Base-by-base conservation (phyloP, 495 filamentous ascomycete species). In the Lasiosphaeria hispida region DNA sequence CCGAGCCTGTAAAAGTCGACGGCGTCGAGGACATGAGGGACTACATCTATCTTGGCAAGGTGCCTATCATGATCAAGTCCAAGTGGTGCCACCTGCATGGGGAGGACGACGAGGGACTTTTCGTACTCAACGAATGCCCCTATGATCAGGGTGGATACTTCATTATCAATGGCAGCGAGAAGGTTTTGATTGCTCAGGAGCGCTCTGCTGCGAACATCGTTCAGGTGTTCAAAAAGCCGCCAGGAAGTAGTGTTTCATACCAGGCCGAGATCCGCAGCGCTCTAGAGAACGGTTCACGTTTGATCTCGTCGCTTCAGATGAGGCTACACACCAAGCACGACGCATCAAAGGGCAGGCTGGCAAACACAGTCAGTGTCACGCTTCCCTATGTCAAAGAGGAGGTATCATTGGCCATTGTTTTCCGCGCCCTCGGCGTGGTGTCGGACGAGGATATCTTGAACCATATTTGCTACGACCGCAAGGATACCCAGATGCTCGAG, bases 61-160 rank as follows among this genome's bases (percentile, higher is more conserved):
- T 99, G 55, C 94, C 94, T 0, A 90, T 97, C 63, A 99, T 99
- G 94, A 82, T 97, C 54, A 96, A 96, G 75, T 95, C 90, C 3
- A 88, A 92, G 67, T 90, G 92, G 62, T 99, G 94, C 76, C 87
- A 91, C 50, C 74, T 99, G 60, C 87, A 87, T 64, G 85, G 88
- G 56, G 80, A 92, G 63, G 81, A 80, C 49, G 92, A 97, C 58
- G 83, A 90, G 51, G 84, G 87, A 14, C 80, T 97, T 1, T 96
- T 93, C 66, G 77, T 85, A 10, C 85, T 90, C 72, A 93, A 93
- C 67, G 94, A 99, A 73, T 99, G 94, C 55, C 94, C 95, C 0
- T 97, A 96, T 71, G 94, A 99, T 67, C 93, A 94, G 62, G 94
- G 94, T 48, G 94, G 94, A 55, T 99, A 99, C 63, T 99, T 99